phyloP scores from a whole-genome alignment of 257 asterid genomes.

The Nyctanthes arbortristis region DNA sequence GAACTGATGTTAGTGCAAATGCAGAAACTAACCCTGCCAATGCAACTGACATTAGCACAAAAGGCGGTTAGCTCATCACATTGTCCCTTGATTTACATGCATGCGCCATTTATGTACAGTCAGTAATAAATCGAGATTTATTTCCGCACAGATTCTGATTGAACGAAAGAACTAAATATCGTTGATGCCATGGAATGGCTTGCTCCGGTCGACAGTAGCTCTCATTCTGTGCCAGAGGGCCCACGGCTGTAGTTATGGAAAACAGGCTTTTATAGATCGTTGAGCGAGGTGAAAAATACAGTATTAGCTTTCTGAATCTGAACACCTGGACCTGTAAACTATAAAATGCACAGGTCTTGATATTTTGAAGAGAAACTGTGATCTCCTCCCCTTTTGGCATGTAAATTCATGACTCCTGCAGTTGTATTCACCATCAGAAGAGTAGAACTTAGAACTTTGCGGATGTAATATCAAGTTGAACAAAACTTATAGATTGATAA shows the following conservation, averaged over 20 bases:
- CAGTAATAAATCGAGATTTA: constrained; percentile 3
- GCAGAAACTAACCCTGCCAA: constrained; percentile 28
- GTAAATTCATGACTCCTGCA: constrained; percentile 27
- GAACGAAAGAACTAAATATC: constrained; percentile 11
- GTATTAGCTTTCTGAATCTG: background rate
- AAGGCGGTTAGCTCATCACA: constrained; percentile 33
- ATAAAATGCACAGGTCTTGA: constrained; percentile 14
- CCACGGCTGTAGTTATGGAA: background rate
- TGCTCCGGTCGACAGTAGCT: background rate
- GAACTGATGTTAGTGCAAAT: constrained; percentile 25
- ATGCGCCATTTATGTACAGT: background rate
- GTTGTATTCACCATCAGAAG: constrained; percentile 18
- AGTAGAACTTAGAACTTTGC: constrained; percentile 20
- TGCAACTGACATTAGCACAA: constrained; percentile 39
- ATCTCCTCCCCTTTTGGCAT: constrained; percentile 20
- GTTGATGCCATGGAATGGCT: constrained; percentile 6
- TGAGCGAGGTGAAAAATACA: constrained; percentile 16
- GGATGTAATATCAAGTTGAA: constrained; percentile 20
- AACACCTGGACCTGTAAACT: background rate
- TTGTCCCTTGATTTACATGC: background rate
- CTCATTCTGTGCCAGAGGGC: constrained; percentile 1
- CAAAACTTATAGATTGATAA: constrained; percentile 8
- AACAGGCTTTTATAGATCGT: constrained; percentile 17
- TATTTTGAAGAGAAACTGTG: constrained; percentile 14
- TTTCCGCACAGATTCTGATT: constrained; percentile 41